Conservation (phyloP, 352 stramenopile genomes). For the Phytopythium helicoides region DNA sequence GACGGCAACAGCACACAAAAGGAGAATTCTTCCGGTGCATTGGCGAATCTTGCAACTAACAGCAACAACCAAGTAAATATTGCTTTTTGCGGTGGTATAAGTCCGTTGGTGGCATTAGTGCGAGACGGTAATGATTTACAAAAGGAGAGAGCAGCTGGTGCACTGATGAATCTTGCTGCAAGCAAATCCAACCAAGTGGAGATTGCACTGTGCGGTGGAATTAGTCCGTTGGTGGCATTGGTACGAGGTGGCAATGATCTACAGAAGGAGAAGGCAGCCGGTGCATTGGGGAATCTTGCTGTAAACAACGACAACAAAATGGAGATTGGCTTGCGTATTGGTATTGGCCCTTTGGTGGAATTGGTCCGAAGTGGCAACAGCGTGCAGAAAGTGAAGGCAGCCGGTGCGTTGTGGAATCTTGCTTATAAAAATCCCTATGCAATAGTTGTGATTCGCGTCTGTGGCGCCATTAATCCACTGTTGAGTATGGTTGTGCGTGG, state of each 20-base stretch:
- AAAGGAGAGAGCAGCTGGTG: neutral
- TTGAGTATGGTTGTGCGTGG: too few species aligned
- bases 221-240: neutral
- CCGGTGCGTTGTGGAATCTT: neutral
- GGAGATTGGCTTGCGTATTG: neutral
- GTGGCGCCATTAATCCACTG: too few species aligned
- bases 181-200: neutral
- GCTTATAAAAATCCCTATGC: neutral
- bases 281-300: neutral
- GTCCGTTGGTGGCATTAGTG: neutral
- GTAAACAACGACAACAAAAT: neutral
- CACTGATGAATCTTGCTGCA: neutral
- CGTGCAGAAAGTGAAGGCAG: neutral
- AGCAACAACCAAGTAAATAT: neutral
- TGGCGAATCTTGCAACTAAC: neutral
- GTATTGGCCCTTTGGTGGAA: neutral
- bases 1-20: neutral
- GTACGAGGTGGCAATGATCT: neutral
- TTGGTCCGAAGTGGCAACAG: neutral
- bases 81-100: neutral
- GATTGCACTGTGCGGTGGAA: neutral
- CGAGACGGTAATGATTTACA: neutral
- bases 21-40: neutral
- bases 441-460: too few species aligned
- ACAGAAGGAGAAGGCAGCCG: conserved; percentile 1